A percentile compares a stretch with the other conserved stretches of the same genome.
These are phyloP conservation scores for Cicer judaicum DNA, from an alignment of 306 rosid species.

Conservation along the genomic window DNA sequence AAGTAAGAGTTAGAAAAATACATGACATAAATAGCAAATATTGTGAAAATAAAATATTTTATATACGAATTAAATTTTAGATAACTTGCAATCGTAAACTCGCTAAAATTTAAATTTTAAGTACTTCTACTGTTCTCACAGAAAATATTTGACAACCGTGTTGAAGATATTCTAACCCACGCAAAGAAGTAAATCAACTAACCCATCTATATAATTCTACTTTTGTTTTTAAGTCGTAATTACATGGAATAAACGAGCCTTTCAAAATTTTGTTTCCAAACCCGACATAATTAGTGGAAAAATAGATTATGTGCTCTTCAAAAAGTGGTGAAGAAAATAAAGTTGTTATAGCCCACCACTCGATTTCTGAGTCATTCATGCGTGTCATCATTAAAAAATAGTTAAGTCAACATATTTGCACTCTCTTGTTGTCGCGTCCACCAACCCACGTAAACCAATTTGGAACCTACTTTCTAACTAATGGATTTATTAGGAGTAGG, in stretches of 20 bases:
- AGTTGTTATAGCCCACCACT: constrained; percentile 33
- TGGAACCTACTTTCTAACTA: neutral
- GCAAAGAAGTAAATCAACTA: no score
- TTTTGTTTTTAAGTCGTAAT: constrained; percentile 1
- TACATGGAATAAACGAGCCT: constrained; percentile 1
- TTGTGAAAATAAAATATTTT: no score
- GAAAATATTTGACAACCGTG: no score
- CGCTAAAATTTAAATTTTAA: no score
- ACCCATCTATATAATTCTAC: neutral
- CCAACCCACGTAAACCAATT: constrained; percentile 48
- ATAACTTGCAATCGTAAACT: no score
- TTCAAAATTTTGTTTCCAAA: constrained; percentile 4
- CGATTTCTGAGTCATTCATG: constrained; percentile 40
- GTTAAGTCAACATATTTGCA: constrained; percentile 31
- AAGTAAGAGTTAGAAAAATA: no score
- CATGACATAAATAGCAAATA: no score
- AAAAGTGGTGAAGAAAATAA: constrained; percentile 29
- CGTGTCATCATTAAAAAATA: constrained; percentile 36
- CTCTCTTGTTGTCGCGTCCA: constrained; percentile 52
- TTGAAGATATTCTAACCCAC: neutral
- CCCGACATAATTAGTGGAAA: constrained; percentile 47
- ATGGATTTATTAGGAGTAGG: no score
- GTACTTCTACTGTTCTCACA: no score
- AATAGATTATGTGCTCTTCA: constrained; percentile 29
- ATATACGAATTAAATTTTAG: no score